Base-by-base conservation (phyloP, 768 basidiomycete genomes). In the Phanerodontia chrysosporium region DNA sequence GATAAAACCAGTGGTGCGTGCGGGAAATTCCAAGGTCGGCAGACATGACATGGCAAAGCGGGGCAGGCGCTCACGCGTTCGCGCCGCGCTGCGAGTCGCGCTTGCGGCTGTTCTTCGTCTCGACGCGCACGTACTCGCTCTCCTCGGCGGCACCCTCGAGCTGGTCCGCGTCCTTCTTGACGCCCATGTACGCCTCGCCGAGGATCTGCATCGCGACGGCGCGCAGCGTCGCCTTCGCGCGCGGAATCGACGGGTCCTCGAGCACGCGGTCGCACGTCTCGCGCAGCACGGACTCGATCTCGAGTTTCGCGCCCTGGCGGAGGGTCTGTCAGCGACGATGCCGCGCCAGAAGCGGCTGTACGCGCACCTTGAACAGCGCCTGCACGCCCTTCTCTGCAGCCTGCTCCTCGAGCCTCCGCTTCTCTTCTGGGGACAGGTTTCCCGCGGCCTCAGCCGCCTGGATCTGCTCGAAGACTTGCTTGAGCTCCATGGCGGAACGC, bases 341-440 rank as follows among this genome's bases (percentile, higher is more conserved):
- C 4, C 39, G 10, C 8, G 18, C 10, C 4, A 10, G 8, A 18
- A 10, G 10, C 39, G 10, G 18, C 18, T 4, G 4, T 3, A 58
- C 27, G 51, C 67, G 48, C 51, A 87, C 91, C 80, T 95, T 95
- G 82, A 95, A 95, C 29, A 95, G 74, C 0, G 93, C 92, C 65
- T 93, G 90, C 1, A 95, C 71, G 13, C 92, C 94, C 71, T 95
- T 95, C 76, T 95, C 93, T 0, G 94, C 93, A 0, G 94, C 94
- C 66, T 93, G 90, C 65, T 95, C 94, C 68, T 96, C 94, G 0
- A 96, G 75, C 58, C 85, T 83, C 69, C 81, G 85, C 74, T 84
- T 87, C 74, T 94, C 90, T 45, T 93, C 92, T 0, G 87, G 83
- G 28, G 75, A 78, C 42, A 94, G 73, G 59, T 87, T 90, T 0